Base-by-base conservation (phyloP, 352 stramenopile species). In the Globisporangium parvum region DNA sequence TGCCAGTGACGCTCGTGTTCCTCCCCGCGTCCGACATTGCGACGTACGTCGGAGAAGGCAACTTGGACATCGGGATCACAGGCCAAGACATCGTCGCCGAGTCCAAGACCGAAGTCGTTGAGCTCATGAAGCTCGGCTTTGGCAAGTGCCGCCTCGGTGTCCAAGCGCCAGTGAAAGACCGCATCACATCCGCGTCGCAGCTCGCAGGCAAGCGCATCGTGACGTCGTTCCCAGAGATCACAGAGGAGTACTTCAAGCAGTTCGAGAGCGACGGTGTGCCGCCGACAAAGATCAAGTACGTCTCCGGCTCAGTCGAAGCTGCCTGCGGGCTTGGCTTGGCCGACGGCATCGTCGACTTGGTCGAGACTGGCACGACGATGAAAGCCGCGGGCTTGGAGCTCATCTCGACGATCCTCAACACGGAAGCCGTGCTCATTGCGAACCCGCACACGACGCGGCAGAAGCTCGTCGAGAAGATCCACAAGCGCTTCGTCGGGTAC, bases 281-380 rank as follows among this genome's bases (percentile, higher is more conserved):
- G 14, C 75, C 66, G 35, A 87, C 87, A 49, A 91, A 91, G 60
- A 96, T 99, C 66, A 96, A 94, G 66, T 98, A 98, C 75, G 94
- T 99, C 31, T 98, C 92, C 0, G 97, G 97, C n/a, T 98, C 92
- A 17, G 97, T 99, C 24, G 97, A 99, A 66, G 96, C 96, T 1
- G 95, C 96, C 9, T 99, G 96, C 62, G 93, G 93, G 12, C 80
- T 99, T n/a, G 97, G 97, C 9, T 66, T 99, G 37, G 97, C 96
- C 15, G 97, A 99, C 70, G 97, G 93, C 46, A 97, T 99, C 58
- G 96, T 99, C 28, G 97, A 99, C 83, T 79, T 99, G 26, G 96
- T 99, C 15, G 97, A 99, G 76, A 99, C 96, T 12, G 97, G 97
- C 28, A 99, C 97, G 37, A 99, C 97, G 26, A 99, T 99, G 96